Percentiles rank a stretch among this genome's conserved stretches.
Conservation (phyloP, 2,329 filamentous ascomycete species). For the Ophiostoma triangulosporum region DNA sequence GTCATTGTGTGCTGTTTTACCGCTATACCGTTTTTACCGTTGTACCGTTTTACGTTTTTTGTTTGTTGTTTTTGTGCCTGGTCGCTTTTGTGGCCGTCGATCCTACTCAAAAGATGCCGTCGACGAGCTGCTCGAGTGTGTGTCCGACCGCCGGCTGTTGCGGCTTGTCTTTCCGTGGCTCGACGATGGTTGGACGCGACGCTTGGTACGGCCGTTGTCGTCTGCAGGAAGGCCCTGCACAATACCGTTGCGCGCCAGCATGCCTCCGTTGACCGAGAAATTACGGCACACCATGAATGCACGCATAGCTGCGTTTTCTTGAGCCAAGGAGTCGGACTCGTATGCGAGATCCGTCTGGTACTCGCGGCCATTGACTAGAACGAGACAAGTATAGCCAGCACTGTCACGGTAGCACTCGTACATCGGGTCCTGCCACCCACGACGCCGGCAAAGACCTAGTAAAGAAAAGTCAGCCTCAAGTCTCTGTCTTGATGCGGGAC, state of each 20-base stretch:
- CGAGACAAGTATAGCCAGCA: conserved; percentile 74
- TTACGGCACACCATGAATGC: conserved; percentile 97
- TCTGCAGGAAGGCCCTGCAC: conserved; percentile 51
- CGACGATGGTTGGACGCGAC: conserved; percentile 31
- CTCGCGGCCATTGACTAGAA: conserved; percentile 90
- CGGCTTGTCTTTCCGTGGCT: conserved; percentile 30
- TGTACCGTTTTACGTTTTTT: too few relatives aligned
- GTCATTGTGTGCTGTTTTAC: too few relatives aligned
- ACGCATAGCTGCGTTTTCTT: conserved; percentile 87
- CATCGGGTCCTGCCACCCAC: conserved; percentile 81
- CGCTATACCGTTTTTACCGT: too few relatives aligned
- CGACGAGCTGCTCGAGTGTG: conserved; percentile 50
- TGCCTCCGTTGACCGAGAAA: conserved; percentile 93
- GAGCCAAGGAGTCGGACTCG: conserved; percentile 67
- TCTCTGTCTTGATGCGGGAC: not conserved
- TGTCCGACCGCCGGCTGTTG: conserved; percentile 37
- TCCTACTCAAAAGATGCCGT: conserved; percentile 43
- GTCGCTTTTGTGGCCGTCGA: not conserved
- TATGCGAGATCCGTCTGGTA: conserved; percentile 86
- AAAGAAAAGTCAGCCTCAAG: conserved; percentile 13
- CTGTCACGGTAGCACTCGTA: conserved; percentile 70
- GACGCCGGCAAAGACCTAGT: conserved; percentile 82
- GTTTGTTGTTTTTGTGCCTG: not conserved
- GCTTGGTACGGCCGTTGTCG: conserved; percentile 34
- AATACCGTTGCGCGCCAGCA: conserved; percentile 59